phyloP scores from a whole-genome alignment of 768 basidiomycete species.

The Termitomyces sp. region DNA sequence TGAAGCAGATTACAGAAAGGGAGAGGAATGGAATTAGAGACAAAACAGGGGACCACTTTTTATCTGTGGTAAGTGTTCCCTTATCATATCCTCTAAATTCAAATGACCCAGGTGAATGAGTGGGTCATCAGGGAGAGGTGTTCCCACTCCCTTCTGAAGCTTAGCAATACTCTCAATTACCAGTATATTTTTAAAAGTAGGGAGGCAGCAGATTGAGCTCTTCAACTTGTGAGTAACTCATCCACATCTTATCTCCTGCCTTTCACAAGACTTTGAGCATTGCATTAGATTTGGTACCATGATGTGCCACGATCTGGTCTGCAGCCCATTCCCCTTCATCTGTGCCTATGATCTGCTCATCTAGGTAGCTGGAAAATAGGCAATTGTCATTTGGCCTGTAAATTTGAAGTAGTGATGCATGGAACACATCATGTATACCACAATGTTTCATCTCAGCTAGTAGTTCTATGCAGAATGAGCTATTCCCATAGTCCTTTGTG shows the following conservation, averaged over 20 bases:
- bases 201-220: neutral
- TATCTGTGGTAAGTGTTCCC: no score
- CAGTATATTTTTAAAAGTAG: neutral
- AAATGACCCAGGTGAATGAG: neutral
- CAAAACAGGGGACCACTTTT: no score
- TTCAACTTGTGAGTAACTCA: neutral
- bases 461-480: neutral
- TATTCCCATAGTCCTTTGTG: neutral
- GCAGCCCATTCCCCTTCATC: neutral
- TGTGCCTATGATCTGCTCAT: neutral
- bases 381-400: neutral
- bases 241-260: neutral
- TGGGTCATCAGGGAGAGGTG: neutral
- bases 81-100: no score
- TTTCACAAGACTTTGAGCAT: neutral
- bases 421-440: neutral
- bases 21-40: no score
- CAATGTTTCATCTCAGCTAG: neutral
- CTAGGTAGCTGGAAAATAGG: neutral
- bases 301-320: neutral
- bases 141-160: neutral
- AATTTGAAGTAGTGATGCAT: neutral
- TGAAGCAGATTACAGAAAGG: no score
- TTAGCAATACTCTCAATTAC: neutral
- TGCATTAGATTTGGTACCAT: neutral